A percentile compares a stretch with the other conserved stretches of the same genome.
Conservation (phyloP, 805 yeast species). For the Candida silvicultrix region DNA sequence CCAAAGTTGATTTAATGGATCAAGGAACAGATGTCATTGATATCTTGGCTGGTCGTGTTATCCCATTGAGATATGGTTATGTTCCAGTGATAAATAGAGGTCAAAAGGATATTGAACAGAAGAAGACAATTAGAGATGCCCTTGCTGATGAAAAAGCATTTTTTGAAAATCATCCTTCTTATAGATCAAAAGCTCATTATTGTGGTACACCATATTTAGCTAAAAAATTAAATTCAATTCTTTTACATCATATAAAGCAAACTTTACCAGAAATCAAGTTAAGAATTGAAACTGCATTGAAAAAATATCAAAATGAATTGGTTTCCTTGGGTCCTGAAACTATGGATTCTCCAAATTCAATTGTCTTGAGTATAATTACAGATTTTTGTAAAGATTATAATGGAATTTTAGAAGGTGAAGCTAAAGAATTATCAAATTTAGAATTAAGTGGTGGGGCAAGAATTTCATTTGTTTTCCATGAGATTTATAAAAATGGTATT, state of each 20-base stretch:
- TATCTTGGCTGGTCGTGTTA: slow-evolving; percentile 90
- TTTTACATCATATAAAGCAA: slow-evolving; percentile 83
- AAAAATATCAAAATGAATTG: slow-evolving; percentile 80
- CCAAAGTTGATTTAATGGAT: slow-evolving; percentile 96
- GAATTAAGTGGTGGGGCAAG: slow-evolving; percentile 98
- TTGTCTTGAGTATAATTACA: slow-evolving; percentile 86
- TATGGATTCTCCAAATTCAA: slow-evolving; percentile 82
- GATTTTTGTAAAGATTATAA: slow-evolving; percentile 88
- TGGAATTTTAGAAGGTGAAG: slow-evolving; percentile 88
- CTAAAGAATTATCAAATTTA: slow-evolving; percentile 78
- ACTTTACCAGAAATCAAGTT: slow-evolving; percentile 90
- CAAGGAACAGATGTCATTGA: slow-evolving; percentile 96
- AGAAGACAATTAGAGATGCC: slow-evolving; percentile 85
- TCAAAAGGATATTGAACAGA: slow-evolving; percentile 87
- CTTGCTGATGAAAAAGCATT: slow-evolving; percentile 71
- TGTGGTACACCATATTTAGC: slow-evolving; percentile 99
- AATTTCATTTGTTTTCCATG: slow-evolving; percentile 94
- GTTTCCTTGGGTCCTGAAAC: slow-evolving; percentile 79
- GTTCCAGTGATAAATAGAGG: slow-evolving; percentile 97
- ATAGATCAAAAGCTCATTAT: slow-evolving; percentile 87
- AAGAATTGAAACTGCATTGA: slow-evolving; percentile 77
- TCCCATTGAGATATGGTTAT: slow-evolving; percentile 91
- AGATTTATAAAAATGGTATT: slow-evolving; percentile 88
- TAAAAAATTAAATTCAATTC: slow-evolving; percentile 79
- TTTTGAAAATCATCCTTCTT: slow-evolving; percentile 86